Evolutionary conservation across 2,329 filamentous ascomycete species (phyloP), one percentile per base, ranked within the genome.

Genomic region (Zarea fungicola): DNA sequence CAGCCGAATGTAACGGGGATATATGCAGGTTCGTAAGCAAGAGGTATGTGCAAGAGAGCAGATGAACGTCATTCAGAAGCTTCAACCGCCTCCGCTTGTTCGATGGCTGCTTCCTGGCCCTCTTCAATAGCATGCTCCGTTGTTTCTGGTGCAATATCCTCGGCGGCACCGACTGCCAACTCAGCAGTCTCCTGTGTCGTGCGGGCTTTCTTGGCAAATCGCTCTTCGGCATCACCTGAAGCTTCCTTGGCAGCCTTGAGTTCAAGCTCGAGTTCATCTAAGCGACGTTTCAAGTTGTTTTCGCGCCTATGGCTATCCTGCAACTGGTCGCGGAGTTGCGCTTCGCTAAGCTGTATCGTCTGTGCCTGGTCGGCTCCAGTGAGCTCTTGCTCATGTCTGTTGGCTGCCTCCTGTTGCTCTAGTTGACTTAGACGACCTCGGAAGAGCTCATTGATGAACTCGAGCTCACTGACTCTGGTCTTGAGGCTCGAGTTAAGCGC

Each of bases 391-490:
- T 80, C 75, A 61, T 82, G 69, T 61, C 84, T 71, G 45, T 85
- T 80, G 41, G 78, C 82, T 41, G 80, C 80, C 62, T 92, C 87
- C 60, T 85, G 85, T 56, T 84, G 80, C 63, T 95, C 89, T 11
- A 93, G 75, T 62, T 93, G 87, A 77, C 63, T 83, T 67, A 96
- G 82, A 10, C 85, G 80, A 31, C 84, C 84, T 43, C 84, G 77
- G 65, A 89, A 90, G 37, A 91, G 74, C 62, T 87, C 86, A 60
- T 91, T 96, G 73, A 99, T 96, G 45, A 99, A 80, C 64, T 99
- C 93, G 21, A 99, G 78, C 66, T 99, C 93, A 58, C 85, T 93
- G 28, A 99, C 92, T 35, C 93, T 84, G 1, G 93, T 99, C 71
- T 95, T 95, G n/a, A 97, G 76, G 43, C 84, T 85, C 5, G 87